Conservation (phyloP, 257 asterid species). For the Vinca minor region DNA sequence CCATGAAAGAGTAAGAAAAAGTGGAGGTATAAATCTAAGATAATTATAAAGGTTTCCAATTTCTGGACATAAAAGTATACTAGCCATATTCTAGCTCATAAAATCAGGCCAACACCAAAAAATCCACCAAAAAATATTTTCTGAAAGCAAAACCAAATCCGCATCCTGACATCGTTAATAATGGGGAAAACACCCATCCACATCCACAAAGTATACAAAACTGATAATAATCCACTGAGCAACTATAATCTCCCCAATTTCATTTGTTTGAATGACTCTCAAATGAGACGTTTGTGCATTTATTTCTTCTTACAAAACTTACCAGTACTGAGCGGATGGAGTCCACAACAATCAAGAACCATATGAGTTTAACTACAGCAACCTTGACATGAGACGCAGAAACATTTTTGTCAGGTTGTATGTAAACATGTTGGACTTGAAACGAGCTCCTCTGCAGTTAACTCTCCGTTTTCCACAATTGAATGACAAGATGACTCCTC, state of each 20-base stretch:
- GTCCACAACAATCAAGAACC: conserved; percentile 9
- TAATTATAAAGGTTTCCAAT: neutral
- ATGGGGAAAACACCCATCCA: conserved; percentile 1
- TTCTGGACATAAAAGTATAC: conserved; percentile 4
- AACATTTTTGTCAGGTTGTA: conserved; percentile 6
- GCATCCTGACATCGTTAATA: conserved; percentile 1
- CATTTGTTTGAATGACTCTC: conserved; percentile 17
- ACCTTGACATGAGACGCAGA: conserved; percentile 32
- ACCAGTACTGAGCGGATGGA: conserved; percentile 4
- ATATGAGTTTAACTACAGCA: conserved; percentile 9
- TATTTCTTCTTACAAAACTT: conserved; percentile 16
- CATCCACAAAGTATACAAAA: conserved; percentile 7
- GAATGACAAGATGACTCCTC: conserved; percentile 23
- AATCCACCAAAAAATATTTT: conserved; percentile 8
- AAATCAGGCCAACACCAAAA: conserved; percentile 2
- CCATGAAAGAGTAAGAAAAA: neutral
- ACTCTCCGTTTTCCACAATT: conserved; percentile 29
- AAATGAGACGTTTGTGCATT: conserved; percentile 19
- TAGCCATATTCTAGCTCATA: neutral
- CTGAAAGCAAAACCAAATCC: conserved; percentile 10
- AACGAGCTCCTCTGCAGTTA: conserved; percentile 23
- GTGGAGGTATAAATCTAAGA: too few relatives aligned
- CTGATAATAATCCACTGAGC: neutral
- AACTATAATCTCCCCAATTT: conserved; percentile 15
- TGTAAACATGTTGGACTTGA: conserved; percentile 19